phyloP scores from a whole-genome alignment of 768 basidiomycete genomes.

The Calocybe cyanea region DNA sequence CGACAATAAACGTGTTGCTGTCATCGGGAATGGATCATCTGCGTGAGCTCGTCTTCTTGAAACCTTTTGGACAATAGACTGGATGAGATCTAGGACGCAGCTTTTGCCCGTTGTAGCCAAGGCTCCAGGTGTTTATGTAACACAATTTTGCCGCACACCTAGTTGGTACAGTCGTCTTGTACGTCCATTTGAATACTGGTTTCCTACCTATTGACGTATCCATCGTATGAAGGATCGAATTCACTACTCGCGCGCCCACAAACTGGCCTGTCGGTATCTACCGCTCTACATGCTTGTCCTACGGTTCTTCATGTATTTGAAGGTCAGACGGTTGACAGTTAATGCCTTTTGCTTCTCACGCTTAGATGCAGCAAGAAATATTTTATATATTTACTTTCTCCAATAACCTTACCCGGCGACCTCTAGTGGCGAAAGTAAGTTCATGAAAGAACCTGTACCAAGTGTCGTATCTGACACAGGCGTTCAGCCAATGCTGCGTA shows the following conservation, averaged over 20 bases:
- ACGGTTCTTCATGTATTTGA: constrained; percentile 17
- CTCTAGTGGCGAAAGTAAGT: constrained; percentile 4
- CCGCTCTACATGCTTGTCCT: constrained; percentile 32
- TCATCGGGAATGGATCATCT: constrained; percentile 57
- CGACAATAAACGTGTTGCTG: constrained; percentile 44
- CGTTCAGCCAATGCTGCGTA: constrained; percentile 15
- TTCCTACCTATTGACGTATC: background rate
- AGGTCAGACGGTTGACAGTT: constrained; percentile 6
- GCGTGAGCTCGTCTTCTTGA: constrained; percentile 34
- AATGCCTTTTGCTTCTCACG: background rate
- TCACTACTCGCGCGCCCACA: constrained; percentile 26
- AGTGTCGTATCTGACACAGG: background rate
- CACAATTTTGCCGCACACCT: constrained; percentile 48
- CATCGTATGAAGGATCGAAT: constrained; percentile 16
- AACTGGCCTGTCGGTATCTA: constrained; percentile 39
- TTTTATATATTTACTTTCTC: constrained; percentile 11
- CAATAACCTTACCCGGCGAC: constrained; percentile 7
- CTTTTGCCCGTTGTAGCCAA: constrained; percentile 42
- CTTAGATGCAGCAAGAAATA: constrained; percentile 5
- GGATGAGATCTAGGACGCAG: constrained; percentile 38
- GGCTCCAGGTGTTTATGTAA: constrained; percentile 35
- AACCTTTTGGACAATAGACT: background rate
- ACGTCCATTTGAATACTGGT: constrained; percentile 8
- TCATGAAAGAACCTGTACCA: background rate
- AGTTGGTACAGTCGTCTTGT: constrained; percentile 48